Conservation (phyloP, 306 rosid species). For the Cicer judaicum region DNA sequence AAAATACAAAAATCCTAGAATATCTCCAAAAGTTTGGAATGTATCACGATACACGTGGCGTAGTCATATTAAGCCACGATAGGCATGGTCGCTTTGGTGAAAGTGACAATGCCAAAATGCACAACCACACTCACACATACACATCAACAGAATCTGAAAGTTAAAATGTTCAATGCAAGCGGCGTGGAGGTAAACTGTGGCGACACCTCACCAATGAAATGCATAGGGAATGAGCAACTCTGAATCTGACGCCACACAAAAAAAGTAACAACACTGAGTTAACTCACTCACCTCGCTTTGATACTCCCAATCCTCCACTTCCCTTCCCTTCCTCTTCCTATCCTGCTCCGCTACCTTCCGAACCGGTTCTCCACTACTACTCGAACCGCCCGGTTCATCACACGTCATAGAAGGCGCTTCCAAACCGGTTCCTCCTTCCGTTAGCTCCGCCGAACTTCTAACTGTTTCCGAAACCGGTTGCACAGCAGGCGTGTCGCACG, state of each 20-base stretch:
- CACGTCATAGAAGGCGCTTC: slow-evolving; percentile 39
- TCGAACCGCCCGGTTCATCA: slow-evolving; percentile 59
- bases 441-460: slow-evolving; percentile 37
- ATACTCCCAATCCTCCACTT: slow-evolving; percentile 57
- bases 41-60: slow-evolving; percentile 21
- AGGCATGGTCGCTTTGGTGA: background rate
- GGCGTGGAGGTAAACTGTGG: background rate
- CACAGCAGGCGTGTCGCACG: slow-evolving; percentile 56
- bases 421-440: slow-evolving; percentile 30
- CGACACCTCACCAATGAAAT: too few species aligned
- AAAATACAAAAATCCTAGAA: too few species aligned
- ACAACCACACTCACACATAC: background rate
- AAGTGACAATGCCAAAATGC: background rate
- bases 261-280: background rate
- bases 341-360: slow-evolving; percentile 50
- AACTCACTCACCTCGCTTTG: slow-evolving; percentile 71
- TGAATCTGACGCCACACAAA: background rate
- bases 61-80: background rate
- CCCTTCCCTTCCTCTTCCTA: slow-evolving; percentile 71
- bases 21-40: background rate
- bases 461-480: slow-evolving; percentile 40
- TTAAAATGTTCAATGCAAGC: background rate
- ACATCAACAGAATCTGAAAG: background rate
- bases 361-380: slow-evolving; percentile 58
- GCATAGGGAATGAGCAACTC: slow-evolving; percentile 20